phyloP scores from a whole-genome alignment of 2,329 filamentous ascomycete species.

The Paraphaeosphaeria minitans region DNA sequence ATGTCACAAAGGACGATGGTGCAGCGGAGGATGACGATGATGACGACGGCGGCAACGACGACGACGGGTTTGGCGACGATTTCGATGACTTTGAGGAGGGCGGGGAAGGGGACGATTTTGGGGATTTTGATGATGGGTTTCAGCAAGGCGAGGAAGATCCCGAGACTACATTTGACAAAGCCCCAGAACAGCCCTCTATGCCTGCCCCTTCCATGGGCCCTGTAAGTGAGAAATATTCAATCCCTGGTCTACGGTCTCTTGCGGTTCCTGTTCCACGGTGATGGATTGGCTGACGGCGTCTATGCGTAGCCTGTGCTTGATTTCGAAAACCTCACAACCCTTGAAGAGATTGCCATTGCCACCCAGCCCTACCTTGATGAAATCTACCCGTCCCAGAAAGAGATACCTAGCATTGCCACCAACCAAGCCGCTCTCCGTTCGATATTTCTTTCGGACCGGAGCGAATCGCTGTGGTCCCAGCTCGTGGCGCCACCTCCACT shows the following conservation, averaged over 20 bases:
- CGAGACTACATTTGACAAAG: slow-evolving; percentile 47
- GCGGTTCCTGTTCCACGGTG: slow-evolving; percentile 27
- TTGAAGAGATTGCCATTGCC: slow-evolving; percentile 64
- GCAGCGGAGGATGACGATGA: slow-evolving; percentile 61
- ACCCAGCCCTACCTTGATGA: slow-evolving; percentile 69
- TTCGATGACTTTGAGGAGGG: slow-evolving; percentile 68
- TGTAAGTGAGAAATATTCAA: slow-evolving; percentile 53
- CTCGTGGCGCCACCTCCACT: slow-evolving; percentile 92
- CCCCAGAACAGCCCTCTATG: slow-evolving; percentile 46
- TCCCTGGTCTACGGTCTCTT: slow-evolving; percentile 44
- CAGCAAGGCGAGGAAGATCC: slow-evolving; percentile 46
- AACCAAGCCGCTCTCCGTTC: slow-evolving; percentile 34
- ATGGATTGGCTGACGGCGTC: slow-evolving; percentile 36
- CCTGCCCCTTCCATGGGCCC: slow-evolving; percentile 51
- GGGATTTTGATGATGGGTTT: slow-evolving; percentile 58
- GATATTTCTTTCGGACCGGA: slow-evolving; percentile 76
- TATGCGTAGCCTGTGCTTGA: slow-evolving; percentile 66
- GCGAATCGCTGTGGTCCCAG: slow-evolving; percentile 93
- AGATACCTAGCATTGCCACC: slow-evolving; percentile 52
- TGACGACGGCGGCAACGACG: too few species aligned
- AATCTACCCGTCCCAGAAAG: slow-evolving; percentile 57
- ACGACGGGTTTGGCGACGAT: slow-evolving; percentile 74
- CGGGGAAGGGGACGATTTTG: slow-evolving; percentile 57
- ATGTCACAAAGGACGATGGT: slow-evolving; percentile 38
- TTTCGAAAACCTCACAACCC: slow-evolving; percentile 64